Conservation (phyloP, 2,329 filamentous ascomycete species). For the Aurifilum marmelostoma region DNA sequence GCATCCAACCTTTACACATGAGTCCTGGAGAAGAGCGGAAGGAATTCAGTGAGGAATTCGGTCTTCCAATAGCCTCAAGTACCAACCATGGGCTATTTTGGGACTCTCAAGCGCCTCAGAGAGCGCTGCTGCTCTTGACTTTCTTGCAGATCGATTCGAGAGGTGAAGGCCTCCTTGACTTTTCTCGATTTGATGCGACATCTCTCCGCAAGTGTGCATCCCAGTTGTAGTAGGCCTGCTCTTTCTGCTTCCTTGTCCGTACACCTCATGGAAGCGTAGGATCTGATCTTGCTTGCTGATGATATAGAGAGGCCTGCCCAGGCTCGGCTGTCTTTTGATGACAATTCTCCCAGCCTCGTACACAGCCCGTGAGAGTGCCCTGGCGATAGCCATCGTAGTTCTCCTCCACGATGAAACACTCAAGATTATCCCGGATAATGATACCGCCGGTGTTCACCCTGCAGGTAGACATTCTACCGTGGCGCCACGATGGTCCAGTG, state of each 20-base stretch:
- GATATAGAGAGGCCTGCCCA: neutral
- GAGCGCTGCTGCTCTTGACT: constrained; percentile 27
- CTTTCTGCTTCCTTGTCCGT: constrained; percentile 19
- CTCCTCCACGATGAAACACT: neutral
- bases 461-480: neutral
- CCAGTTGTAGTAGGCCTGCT: constrained; percentile 24
- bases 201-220: constrained; percentile 2
- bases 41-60: constrained; percentile 19
- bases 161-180: neutral
- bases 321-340: neutral
- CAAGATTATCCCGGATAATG: neutral
- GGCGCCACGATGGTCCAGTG: neutral
- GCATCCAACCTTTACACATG: constrained; percentile 49
- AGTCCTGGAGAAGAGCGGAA: constrained; percentile 41
- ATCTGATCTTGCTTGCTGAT: constrained; percentile 14
- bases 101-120: constrained; percentile 37
- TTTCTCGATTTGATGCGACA: constrained; percentile 18
- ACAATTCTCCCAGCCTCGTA: neutral
- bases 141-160: neutral
- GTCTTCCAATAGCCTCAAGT: constrained; percentile 23
- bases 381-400: neutral
- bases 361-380: neutral
- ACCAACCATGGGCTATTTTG: constrained; percentile 42
- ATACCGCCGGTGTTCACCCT: neutral
- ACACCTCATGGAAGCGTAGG: constrained; percentile 10